Evolutionary conservation across 768 basidiomycete species (phyloP).

Genomic region (Boletellus emodensis): DNA sequence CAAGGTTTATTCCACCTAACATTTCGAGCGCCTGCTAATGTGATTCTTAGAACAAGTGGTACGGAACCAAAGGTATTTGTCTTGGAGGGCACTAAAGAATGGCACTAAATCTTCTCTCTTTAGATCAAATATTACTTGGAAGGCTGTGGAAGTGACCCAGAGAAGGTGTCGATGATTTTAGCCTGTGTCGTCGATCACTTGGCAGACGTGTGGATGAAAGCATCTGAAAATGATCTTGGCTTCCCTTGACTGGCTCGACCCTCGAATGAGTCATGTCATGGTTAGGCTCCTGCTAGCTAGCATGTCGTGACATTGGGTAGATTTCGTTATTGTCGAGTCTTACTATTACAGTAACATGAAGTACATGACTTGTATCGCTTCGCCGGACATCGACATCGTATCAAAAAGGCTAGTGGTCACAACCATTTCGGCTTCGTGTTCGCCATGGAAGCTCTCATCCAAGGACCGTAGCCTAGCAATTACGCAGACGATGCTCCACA

Average conservation of each 20-base stretch:
- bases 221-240: slow-evolving; percentile 46
- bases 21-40: background rate
- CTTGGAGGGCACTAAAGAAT: background rate
- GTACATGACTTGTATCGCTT: too few relatives aligned
- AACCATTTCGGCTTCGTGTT: too few relatives aligned
- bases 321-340: too few relatives aligned
- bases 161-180: slow-evolving; percentile 48
- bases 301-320: background rate
- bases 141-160: slow-evolving; percentile 56
- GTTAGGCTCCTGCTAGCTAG: slow-evolving; percentile 27
- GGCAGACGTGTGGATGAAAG: slow-evolving; percentile 65
- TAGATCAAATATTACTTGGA: slow-evolving; percentile 90
- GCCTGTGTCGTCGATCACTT: slow-evolving; percentile 56
- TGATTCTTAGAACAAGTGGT: slow-evolving; percentile 64
- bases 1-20: slow-evolving; percentile 44
- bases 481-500: too few relatives aligned
- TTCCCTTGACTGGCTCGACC: slow-evolving; percentile 22
- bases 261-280: background rate
- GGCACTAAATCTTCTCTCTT: background rate
- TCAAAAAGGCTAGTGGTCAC: too few relatives aligned
- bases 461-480: too few relatives aligned
- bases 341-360: too few relatives aligned
- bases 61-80: slow-evolving; percentile 81
- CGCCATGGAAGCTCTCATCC: too few relatives aligned
- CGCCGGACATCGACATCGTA: too few relatives aligned